Evolutionary conservation across 225 moss, liverwort and hornwort species (phyloP), one percentile per base, ranked within the genome.

Genomic region (Thuidium tamariscinum): DNA sequence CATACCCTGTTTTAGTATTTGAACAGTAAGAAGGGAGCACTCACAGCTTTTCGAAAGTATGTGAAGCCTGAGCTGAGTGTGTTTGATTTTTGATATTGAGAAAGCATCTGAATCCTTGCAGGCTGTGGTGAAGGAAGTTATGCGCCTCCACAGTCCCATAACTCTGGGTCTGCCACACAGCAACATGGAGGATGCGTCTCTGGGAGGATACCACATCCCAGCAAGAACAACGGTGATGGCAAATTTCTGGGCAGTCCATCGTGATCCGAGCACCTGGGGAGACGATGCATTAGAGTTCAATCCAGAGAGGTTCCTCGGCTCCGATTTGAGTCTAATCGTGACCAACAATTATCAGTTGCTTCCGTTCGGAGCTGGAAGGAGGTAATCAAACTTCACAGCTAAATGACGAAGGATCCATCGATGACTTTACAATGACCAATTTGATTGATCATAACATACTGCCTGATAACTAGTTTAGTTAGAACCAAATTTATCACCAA

Each of bases 101-200:
- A 41, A 56, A 42, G 56, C 41, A 11, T 57, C 5, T 60, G 34
- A 59, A 20, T 52, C 13, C 68, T 85, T 51, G 57, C 83, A 91
- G 91, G 83, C 86, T 15, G 91, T 95, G 8, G 39, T 92, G 88
- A 96, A 94, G 42, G 95, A 96, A 79, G 82, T 85, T 41, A 86
- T 96, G 21, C 92, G 91, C 20, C 64, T 95, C 9, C 96, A 94
- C 55, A 34, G 64, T 20, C 93, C 94, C 3, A 85, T 92, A 4
- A 81, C 89, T 46, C 77, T 93, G 5, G 91, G 91, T 4, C 68
- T 94, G 11, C 96, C 95, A 15, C 91, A 94, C 76, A 83, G 87
- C 71, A 93, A 91, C 84, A 73, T 52, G 16, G 82, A 93, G 60
- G 86, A 65, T 10, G 89, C 89, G 52, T 84, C 82, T 16, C 61